phyloP scores from a whole-genome alignment of 306 rosid species.

The Senna siamea region DNA sequence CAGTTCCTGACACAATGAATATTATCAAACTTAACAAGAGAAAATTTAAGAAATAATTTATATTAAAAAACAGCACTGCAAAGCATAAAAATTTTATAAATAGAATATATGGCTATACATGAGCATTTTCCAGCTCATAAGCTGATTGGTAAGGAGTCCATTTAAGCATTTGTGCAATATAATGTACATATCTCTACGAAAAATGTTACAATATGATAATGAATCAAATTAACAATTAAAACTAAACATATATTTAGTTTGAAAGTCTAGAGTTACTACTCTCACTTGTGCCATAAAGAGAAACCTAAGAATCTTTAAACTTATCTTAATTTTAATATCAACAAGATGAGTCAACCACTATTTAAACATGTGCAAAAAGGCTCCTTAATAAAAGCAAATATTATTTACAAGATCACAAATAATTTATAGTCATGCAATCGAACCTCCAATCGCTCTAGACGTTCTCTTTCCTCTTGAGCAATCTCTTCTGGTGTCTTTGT shows the following conservation, averaged over 20 bases:
- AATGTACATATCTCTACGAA: neutral
- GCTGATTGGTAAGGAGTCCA: neutral
- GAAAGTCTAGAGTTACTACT: neutral
- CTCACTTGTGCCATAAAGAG: slow-evolving; percentile 7
- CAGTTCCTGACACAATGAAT: neutral
- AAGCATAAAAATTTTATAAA: neutral
- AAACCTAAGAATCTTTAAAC: slow-evolving; percentile 13
- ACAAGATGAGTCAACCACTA: neutral
- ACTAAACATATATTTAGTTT: slow-evolving; percentile 16
- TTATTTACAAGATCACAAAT: neutral
- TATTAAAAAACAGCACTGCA: too few relatives aligned
- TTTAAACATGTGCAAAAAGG: slow-evolving; percentile 12
- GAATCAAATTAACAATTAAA: slow-evolving; percentile 12
- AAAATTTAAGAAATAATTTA: too few relatives aligned
- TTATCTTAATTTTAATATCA: slow-evolving; percentile 12
- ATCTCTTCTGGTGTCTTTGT: slow-evolving; percentile 86
- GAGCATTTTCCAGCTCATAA: neutral
- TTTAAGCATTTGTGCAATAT: neutral
- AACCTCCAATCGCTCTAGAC: slow-evolving; percentile 81
- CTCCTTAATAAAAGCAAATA: slow-evolving; percentile 14
- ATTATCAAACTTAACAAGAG: too few relatives aligned
- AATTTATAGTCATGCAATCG: slow-evolving; percentile 1
- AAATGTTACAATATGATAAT: slow-evolving; percentile 5
- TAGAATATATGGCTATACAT: neutral
- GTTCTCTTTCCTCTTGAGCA: slow-evolving; percentile 93